Base-by-base conservation (phyloP, 306 rosid genomes). In the Ziziphus jujuba region DNA sequence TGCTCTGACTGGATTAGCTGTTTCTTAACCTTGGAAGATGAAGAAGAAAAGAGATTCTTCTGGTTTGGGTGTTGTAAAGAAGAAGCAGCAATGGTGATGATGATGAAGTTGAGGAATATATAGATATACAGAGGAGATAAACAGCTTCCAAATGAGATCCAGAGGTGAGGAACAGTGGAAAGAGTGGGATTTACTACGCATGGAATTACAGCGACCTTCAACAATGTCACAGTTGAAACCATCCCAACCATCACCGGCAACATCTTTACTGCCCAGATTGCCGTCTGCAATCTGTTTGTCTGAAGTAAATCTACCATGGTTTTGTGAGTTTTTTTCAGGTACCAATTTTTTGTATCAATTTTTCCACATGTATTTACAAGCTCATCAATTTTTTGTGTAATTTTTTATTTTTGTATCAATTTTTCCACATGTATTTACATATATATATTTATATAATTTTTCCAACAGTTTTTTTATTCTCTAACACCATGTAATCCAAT, bases 101-200 rank as follows among this genome's bases (percentile, higher is more conserved):
- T 92, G 81, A 92, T 81, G 80, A 85, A 85, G 80, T 89, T 84
- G 81, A 92, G 72, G 57, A 82, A 67, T 67, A 92, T 53, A 63
- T 72, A 89, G 65, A 89, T 56, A 61, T 76, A 92, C 12, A 83
- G 82, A 0, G 86, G 85, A 20, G 98, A 84, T 17, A 84, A 51
- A 69, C 75, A 77, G 82, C 71, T 79, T 72, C 75, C 67, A 52
- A 84, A 69, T 24, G 87, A 87, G 71, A 70, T 33, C 84, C 84
- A 84, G 51, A 89, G 76, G 28, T 75, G 67, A 56, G 95, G 96
- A 38, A 89, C 77, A 60, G 89, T 85, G 3, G 87, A 87, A 16
- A 85, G 72, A 44, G 81, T 4, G 48, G 87, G 79, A 65, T 80
- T 54, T 1, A 72, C 59, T 22, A 79, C 51, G 72, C 55, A 80